These are phyloP conservation scores for Stromatinia cepivora DNA, from an alignment of 2,329 filamentous ascomycete genomes.

Conservation along the genomic window DNA sequence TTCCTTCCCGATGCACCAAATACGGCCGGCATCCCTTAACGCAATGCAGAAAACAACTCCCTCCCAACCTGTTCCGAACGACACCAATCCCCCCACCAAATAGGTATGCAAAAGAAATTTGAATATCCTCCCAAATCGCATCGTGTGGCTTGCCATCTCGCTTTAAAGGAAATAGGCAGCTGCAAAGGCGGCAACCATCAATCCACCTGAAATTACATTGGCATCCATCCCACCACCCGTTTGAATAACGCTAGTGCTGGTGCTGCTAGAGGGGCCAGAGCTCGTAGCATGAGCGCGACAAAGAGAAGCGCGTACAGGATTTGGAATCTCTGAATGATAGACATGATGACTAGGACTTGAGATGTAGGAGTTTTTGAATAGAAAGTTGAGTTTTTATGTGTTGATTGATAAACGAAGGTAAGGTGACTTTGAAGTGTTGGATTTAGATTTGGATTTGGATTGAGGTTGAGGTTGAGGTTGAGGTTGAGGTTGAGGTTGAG, in stretches of 20 bases:
- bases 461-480: neutral
- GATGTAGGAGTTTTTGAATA: neutral
- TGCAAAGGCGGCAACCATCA: neutral
- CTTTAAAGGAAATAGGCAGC: conserved; percentile 2
- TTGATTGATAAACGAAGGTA: conserved; percentile 2
- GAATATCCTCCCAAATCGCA: neutral
- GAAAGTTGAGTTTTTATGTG: neutral
- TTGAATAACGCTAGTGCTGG: neutral
- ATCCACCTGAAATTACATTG: neutral
- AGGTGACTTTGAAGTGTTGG: neutral
- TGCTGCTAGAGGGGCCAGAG: neutral
- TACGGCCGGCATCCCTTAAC: neutral
- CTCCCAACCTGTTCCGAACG: neutral
- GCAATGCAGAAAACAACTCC: neutral
- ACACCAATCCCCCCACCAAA: neutral
- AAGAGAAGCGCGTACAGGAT: conserved; percentile 1
- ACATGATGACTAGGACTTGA: neutral
- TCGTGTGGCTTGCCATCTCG: neutral
- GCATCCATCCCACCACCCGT: neutral
- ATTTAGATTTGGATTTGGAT: neutral
- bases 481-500: neutral
- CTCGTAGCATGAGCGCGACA: neutral
- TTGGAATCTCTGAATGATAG: neutral
- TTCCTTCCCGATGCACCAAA: neutral
- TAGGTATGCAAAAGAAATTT: neutral